These are phyloP conservation scores for Epichloe coenophiala DNA, from an alignment of 2,329 filamentous ascomycete species.

Conservation along the genomic window DNA sequence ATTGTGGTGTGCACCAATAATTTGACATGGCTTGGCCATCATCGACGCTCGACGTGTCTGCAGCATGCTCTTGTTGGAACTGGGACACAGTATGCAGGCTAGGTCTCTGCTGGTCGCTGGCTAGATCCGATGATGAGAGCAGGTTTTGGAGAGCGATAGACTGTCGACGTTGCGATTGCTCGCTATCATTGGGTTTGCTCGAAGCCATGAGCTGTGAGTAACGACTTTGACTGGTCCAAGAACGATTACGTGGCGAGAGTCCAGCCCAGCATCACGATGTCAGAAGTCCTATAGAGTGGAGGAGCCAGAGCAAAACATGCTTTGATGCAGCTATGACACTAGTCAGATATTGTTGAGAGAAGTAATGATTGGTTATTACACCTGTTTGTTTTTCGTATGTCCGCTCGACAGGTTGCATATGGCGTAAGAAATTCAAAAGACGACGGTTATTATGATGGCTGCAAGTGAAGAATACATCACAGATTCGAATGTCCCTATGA, in stretches of 20 bases:
- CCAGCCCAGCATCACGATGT: slow-evolving; percentile 4
- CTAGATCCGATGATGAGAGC: slow-evolving; percentile 10
- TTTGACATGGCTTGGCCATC: slow-evolving; percentile 31
- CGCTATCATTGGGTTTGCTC: slow-evolving; percentile 12
- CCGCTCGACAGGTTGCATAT: background rate
- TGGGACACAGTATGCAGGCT: background rate
- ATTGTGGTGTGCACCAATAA: slow-evolving; percentile 39
- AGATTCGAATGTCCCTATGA: too few relatives aligned
- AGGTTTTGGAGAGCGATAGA: slow-evolving; percentile 64
- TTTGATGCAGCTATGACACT: background rate
- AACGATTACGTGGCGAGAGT: background rate
- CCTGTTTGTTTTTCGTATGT: background rate
- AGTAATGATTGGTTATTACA: background rate
- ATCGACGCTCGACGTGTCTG: slow-evolving; percentile 3
- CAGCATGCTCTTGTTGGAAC: slow-evolving; percentile 3
- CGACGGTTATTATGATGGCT: too few relatives aligned
- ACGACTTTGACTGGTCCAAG: background rate
- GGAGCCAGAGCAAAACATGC: background rate
- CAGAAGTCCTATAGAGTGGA: background rate
- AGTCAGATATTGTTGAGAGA: background rate
- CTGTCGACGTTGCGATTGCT: slow-evolving; percentile 14
- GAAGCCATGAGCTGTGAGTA: slow-evolving; percentile 16
- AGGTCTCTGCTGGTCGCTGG: background rate
- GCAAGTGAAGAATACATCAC: too few relatives aligned
- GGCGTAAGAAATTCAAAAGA: background rate